phyloP scores from a whole-genome alignment of 306 rosid species.

The Prunus padus region DNA sequence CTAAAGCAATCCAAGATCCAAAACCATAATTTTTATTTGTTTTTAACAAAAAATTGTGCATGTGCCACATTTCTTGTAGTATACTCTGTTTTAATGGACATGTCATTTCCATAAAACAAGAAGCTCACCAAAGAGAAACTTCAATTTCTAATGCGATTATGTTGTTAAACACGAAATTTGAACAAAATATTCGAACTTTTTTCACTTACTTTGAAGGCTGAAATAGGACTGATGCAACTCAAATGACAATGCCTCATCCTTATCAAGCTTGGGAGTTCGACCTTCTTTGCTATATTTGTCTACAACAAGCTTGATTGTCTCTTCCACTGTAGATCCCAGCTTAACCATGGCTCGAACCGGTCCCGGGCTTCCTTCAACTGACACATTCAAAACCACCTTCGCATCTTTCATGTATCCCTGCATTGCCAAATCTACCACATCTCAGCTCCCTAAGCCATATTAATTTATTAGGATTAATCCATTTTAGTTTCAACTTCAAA shows the following conservation, averaged over 20 bases:
- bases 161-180: neutral
- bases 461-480: neutral
- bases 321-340: slow-evolving; percentile 70
- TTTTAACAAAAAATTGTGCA: neutral
- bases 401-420: slow-evolving; percentile 68
- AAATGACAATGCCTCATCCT: slow-evolving; percentile 35
- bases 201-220: slow-evolving; percentile 70
- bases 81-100: neutral
- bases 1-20: too few relatives aligned
- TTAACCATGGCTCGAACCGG: slow-evolving; percentile 77
- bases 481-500: neutral
- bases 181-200: neutral
- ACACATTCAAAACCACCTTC: slow-evolving; percentile 82
- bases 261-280: slow-evolving; percentile 58
- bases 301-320: slow-evolving; percentile 57
- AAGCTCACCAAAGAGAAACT: neutral
- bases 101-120: neutral
- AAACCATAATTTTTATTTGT: too few relatives aligned
- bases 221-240: slow-evolving; percentile 75
- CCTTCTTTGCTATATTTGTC: slow-evolving; percentile 74
- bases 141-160: too few relatives aligned
- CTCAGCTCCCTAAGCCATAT: slow-evolving; percentile 13
- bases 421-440: slow-evolving; percentile 2
- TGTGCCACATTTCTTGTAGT: neutral
- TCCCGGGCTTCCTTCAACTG: slow-evolving; percentile 90